Percentiles rank a stretch among this genome's conserved stretches.
These are phyloP conservation scores for Beauveria sp. DNA, from an alignment of 2,329 filamentous ascomycete species.

Conservation along the genomic window DNA sequence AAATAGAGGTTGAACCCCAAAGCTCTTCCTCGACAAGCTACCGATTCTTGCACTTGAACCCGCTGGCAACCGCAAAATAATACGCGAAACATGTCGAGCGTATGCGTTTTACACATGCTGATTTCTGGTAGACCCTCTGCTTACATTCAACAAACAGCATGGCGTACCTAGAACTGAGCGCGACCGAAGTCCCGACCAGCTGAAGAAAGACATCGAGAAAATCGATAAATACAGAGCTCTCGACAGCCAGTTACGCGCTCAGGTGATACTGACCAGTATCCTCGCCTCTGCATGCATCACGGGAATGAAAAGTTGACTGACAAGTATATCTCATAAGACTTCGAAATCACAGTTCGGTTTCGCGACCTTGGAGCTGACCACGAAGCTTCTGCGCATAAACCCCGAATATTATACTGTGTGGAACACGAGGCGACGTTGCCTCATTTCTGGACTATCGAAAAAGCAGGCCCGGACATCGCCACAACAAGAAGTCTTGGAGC, in stretches of 20 bases:
- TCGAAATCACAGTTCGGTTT: constrained; percentile 38
- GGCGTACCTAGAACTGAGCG: constrained; percentile 65
- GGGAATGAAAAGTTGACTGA: background rate
- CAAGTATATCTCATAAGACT: constrained; percentile 20
- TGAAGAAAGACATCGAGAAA: constrained; percentile 62
- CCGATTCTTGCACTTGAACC: background rate
- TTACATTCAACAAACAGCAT: constrained; percentile 51
- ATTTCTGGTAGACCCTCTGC: background rate
- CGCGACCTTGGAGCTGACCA: constrained; percentile 58
- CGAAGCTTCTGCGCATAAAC: constrained; percentile 67
- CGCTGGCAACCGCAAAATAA: background rate
- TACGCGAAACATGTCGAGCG: constrained; percentile 3
- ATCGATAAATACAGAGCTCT: constrained; percentile 70
- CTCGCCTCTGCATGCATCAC: background rate
- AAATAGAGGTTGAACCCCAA: background rate
- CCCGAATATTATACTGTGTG: constrained; percentile 88
- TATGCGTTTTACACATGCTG: background rate
- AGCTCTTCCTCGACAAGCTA: background rate
- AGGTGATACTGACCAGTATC: constrained; percentile 35
- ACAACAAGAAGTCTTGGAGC: constrained; percentile 48
- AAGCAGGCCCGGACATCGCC: constrained; percentile 41
- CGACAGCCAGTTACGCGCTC: constrained; percentile 58
- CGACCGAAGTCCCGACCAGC: constrained; percentile 59
- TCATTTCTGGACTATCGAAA: constrained; percentile 52
- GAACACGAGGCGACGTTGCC: constrained; percentile 74